These are phyloP conservation scores for Grammothele lineata DNA, from an alignment of 768 basidiomycete species.

Conservation along the genomic window DNA sequence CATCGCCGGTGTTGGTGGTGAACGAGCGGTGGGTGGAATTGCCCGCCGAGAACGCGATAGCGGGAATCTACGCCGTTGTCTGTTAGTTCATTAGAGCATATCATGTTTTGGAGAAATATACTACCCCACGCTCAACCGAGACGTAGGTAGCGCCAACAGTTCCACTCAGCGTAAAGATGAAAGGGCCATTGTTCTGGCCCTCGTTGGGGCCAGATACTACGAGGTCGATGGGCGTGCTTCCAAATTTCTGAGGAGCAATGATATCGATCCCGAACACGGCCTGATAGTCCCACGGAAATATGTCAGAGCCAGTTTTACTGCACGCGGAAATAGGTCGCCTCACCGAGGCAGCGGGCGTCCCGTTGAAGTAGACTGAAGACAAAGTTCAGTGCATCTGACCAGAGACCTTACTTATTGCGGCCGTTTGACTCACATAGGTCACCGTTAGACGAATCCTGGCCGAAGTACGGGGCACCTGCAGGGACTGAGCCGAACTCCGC, in stretches of 20 bases:
- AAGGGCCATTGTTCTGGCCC: conserved; percentile 26
- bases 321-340: neutral
- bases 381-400: conserved; percentile 5
- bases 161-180: conserved; percentile 28
- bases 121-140: conserved; percentile 26
- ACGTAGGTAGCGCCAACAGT: conserved; percentile 28
- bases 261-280: conserved; percentile 27
- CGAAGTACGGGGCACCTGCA: conserved; percentile 29
- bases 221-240: conserved; percentile 23
- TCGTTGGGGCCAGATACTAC: conserved; percentile 31
- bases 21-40: conserved; percentile 29
- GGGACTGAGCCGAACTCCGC: conserved; percentile 28
- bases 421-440: conserved; percentile 23
- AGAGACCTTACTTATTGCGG: neutral
- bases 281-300: conserved; percentile 3
- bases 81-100: too few species aligned
- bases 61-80: conserved; percentile 21
- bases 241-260: conserved; percentile 23
- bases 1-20: conserved; percentile 23
- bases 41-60: conserved; percentile 27
- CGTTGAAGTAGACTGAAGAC: conserved; percentile 27
- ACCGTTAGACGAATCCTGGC: conserved; percentile 21
- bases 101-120: neutral
- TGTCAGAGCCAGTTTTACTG: conserved; percentile 1
- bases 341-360: conserved; percentile 28